Evolutionary conservation across 2,329 filamentous ascomycete genomes (phyloP).

Genomic region (Pezicula carpinea): DNA sequence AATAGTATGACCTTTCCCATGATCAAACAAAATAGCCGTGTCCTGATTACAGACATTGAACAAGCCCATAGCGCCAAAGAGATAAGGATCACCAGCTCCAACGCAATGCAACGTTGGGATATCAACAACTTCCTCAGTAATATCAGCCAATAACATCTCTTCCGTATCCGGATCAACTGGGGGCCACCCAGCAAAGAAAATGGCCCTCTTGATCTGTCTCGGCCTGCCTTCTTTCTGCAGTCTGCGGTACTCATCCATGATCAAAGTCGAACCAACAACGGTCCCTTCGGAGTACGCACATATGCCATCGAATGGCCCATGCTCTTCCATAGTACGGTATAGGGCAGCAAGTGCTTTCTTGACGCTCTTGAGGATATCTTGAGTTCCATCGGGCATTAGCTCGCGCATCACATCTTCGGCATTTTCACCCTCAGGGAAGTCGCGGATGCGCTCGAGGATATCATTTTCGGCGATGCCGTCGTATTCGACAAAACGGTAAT

Average conservation of each 20-base stretch:
- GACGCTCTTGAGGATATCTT: slow-evolving; percentile 17
- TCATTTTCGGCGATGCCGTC: slow-evolving; percentile 30
- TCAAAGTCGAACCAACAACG: slow-evolving; percentile 45
- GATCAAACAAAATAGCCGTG: slow-evolving; percentile 56
- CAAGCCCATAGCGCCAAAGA: slow-evolving; percentile 55
- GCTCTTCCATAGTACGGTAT: slow-evolving; percentile 39
- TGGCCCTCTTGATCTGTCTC: slow-evolving; percentile 34
- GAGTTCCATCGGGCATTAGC: slow-evolving; percentile 12
- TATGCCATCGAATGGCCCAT: slow-evolving; percentile 44
- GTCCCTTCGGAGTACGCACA: slow-evolving; percentile 57
- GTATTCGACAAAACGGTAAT: slow-evolving; percentile 47
- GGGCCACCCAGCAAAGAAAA: slow-evolving; percentile 50
- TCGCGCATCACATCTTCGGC: slow-evolving; percentile 19
- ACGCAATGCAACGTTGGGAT: slow-evolving; percentile 50
- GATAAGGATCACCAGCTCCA: slow-evolving; percentile 54
- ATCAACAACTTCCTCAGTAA: slow-evolving; percentile 44
- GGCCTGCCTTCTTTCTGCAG: slow-evolving; percentile 28
- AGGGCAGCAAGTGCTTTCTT: slow-evolving; percentile 26
- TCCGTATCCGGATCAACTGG: slow-evolving; percentile 40
- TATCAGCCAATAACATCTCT: slow-evolving; percentile 43
- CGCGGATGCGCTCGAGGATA: slow-evolving; percentile 18
- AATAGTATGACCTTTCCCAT: slow-evolving; percentile 60
- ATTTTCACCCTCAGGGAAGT: slow-evolving; percentile 19
- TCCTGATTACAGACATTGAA: slow-evolving; percentile 59
- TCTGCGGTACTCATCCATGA: slow-evolving; percentile 45